Conservation (phyloP, 805 yeast species). For the Tetrapisispora fleetii region DNA sequence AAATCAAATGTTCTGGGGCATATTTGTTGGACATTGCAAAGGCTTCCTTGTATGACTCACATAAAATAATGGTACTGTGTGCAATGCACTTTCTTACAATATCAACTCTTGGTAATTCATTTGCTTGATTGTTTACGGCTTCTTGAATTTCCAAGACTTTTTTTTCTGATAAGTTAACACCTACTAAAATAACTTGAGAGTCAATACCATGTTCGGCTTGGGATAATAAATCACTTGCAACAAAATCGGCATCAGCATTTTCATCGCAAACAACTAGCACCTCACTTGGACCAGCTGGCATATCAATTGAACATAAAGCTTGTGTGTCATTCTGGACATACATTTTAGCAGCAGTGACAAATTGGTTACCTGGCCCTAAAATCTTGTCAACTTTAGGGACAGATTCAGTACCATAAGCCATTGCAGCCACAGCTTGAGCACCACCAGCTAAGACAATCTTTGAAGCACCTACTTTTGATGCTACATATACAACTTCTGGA, state of each 20-base stretch:
- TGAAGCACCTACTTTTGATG: conserved; percentile 88
- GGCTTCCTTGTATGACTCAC: conserved; percentile 66
- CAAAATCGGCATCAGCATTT: conserved; percentile 85
- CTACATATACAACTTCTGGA: conserved; percentile 96
- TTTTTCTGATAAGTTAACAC: conserved; percentile 54
- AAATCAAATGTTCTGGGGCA: conserved; percentile 96
- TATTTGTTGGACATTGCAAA: conserved; percentile 78
- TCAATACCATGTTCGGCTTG: conserved; percentile 99
- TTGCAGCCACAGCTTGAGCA: conserved; percentile 97
- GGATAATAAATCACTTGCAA: conserved; percentile 89
- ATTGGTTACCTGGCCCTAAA: conserved; percentile 98
- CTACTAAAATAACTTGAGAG: conserved; percentile 89
- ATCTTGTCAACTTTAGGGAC: conserved; percentile 94
- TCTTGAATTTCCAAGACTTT: conserved; percentile 64
- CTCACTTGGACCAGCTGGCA: conserved; percentile 99
- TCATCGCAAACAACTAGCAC: conserved; percentile 92
- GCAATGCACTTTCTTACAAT: conserved; percentile 87
- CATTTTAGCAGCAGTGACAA: conserved; percentile 99
- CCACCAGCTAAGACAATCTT: conserved; percentile 95
- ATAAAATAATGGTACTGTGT: conserved; percentile 76
- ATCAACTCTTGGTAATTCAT: conserved; percentile 78
- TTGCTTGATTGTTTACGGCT: conserved; percentile 79
- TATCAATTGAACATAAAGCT: conserved; percentile 92
- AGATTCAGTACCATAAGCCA: conserved; percentile 96
- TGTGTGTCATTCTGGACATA: conserved; percentile 88